phyloP scores from a whole-genome alignment of 2,329 filamentous ascomycete genomes.

The Orbilia quercus region DNA sequence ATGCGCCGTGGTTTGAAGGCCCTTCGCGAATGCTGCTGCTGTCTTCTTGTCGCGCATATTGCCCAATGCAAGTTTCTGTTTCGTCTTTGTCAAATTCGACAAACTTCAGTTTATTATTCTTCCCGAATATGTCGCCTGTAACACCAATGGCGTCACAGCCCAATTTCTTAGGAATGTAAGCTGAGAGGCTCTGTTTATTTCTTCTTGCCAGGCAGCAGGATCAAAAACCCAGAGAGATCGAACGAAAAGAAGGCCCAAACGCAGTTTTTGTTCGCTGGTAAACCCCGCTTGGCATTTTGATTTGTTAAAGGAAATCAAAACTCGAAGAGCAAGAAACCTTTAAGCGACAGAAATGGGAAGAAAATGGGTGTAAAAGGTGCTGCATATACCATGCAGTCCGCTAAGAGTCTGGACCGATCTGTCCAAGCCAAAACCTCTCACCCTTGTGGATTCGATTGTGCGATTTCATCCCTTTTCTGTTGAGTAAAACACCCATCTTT shows the following conservation, averaged over 20 bases:
- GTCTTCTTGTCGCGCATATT: no score
- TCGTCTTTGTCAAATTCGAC: conserved; percentile 1
- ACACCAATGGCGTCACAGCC: neutral
- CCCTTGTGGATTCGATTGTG: conserved; percentile 9
- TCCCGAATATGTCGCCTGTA: neutral
- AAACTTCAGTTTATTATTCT: neutral
- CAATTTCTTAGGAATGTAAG: conserved; percentile 12
- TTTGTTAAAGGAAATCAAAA: conserved; percentile 4
- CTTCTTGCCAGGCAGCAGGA: conserved; percentile 49
- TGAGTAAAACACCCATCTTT: conserved; percentile 41
- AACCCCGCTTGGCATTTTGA: no score
- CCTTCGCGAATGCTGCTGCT: neutral
- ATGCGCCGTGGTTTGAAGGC: conserved; percentile 46
- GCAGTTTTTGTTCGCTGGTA: neutral
- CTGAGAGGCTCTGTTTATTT: conserved; percentile 6
- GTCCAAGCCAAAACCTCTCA: neutral
- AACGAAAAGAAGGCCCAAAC: conserved; percentile 4
- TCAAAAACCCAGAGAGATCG: no score
- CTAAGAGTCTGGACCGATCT: conserved; percentile 44
- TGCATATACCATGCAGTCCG: conserved; percentile 39
- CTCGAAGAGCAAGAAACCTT: neutral
- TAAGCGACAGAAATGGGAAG: conserved; percentile 28
- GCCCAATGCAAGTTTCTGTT: conserved; percentile 2
- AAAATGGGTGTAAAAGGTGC: neutral
- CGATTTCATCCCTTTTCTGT: conserved; percentile 18